These are phyloP conservation scores for Fomes fomentarius DNA, from an alignment of 1,284 basidiomycete genomes.

Conservation along the genomic window DNA sequence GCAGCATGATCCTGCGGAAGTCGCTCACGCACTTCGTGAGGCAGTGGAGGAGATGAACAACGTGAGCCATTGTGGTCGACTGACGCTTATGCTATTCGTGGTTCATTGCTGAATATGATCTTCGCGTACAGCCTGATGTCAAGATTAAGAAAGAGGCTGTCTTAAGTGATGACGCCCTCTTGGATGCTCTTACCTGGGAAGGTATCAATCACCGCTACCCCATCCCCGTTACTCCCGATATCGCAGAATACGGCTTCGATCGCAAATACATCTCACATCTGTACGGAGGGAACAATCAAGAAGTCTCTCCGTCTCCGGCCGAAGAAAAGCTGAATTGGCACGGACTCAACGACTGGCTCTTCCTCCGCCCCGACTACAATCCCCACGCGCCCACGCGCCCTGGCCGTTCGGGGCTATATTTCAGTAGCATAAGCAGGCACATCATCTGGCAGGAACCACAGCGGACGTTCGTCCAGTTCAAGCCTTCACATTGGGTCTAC, in stretches of 20 bases:
- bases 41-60: background rate
- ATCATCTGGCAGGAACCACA: background rate
- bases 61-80: background rate
- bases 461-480: slow-evolving; percentile 4
- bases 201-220: slow-evolving; percentile 12
- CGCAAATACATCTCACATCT: slow-evolving; percentile 35
- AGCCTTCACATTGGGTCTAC: slow-evolving; percentile 2
- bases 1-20: background rate
- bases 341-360: slow-evolving; percentile 11
- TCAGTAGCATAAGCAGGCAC: background rate
- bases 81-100: background rate
- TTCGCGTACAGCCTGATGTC: slow-evolving; percentile 2
- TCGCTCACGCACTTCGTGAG: background rate
- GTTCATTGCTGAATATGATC: too few species aligned
- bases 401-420: slow-evolving; percentile 6
- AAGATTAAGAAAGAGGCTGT: slow-evolving; percentile 14
- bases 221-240: slow-evolving; percentile 8
- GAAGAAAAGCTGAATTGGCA: slow-evolving; percentile 5
- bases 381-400: slow-evolving; percentile 12
- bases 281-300: slow-evolving; percentile 38
- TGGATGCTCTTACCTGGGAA: slow-evolving; percentile 9
- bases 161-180: slow-evolving; percentile 13
- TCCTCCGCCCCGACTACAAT: slow-evolving; percentile 7
- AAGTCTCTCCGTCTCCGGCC: slow-evolving; percentile 28
- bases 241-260: slow-evolving; percentile 19